Conservation (phyloP, 2,329 filamentous ascomycete species). For the Colletotrichum sp. region DNA sequence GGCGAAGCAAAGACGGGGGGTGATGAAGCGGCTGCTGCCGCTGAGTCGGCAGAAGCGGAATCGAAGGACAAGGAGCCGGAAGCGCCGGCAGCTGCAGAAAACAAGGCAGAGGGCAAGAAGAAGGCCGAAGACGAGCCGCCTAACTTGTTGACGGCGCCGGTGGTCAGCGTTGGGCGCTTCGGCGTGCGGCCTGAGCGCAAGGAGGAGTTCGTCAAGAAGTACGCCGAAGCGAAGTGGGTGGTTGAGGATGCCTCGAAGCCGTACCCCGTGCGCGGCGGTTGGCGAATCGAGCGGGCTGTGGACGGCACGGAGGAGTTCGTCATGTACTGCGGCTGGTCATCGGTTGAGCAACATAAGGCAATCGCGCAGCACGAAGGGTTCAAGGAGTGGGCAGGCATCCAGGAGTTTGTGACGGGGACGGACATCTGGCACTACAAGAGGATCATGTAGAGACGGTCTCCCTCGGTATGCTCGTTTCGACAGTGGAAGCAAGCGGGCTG, state of each 20-base stretch:
- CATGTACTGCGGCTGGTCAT: conserved; percentile 42
- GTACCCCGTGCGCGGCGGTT: conserved; percentile 40
- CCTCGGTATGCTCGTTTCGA: neutral
- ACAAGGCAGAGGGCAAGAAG: conserved; percentile 4
- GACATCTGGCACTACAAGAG: conserved; percentile 36
- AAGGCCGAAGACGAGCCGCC: conserved; percentile 8
- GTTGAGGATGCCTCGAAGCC: conserved; percentile 33
- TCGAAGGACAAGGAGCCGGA: conserved; percentile 5
- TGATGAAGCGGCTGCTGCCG: neutral
- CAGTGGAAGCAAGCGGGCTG: neutral
- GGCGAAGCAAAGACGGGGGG: neutral
- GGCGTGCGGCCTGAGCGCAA: conserved; percentile 34
- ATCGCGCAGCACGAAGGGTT: conserved; percentile 29
- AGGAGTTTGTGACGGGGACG: conserved; percentile 22
- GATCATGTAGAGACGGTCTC: conserved; percentile 25
- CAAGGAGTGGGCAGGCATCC: conserved; percentile 26
- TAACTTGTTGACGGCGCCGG: conserved; percentile 22
- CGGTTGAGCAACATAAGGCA: conserved; percentile 36
- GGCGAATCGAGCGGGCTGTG: conserved; percentile 44
- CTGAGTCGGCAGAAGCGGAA: neutral
- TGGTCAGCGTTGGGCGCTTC: conserved; percentile 42
- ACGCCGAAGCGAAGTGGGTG: conserved; percentile 34
- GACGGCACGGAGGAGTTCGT: conserved; percentile 41
- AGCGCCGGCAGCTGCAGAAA: neutral
- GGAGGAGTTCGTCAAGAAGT: conserved; percentile 36